These are phyloP conservation scores for Metarhizium brunneum DNA, from an alignment of 2,329 filamentous ascomycete genomes.

Conservation along the genomic window DNA sequence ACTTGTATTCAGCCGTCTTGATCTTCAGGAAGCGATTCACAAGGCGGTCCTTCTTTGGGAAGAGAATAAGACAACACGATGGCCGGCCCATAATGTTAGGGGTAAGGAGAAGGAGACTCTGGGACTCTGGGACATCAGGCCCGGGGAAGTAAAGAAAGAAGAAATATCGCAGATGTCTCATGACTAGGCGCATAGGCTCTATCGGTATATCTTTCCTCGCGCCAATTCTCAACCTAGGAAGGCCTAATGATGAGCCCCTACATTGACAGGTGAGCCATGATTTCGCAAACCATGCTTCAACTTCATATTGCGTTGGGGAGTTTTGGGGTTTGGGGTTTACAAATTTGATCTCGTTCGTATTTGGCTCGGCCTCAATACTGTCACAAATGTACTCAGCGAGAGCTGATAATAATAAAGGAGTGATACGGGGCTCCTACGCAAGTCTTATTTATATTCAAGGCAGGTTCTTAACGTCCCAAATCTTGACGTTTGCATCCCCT, in stretches of 20 bases:
- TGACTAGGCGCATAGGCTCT: slow-evolving; percentile 23
- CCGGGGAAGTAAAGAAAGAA: slow-evolving; percentile 23
- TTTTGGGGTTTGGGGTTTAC: neutral
- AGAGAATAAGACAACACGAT: slow-evolving; percentile 24
- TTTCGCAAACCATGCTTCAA: neutral
- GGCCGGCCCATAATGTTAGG: slow-evolving; percentile 20
- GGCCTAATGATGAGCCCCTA: neutral
- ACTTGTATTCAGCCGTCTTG: slow-evolving; percentile 12
- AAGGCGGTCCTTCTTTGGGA: slow-evolving; percentile 26
- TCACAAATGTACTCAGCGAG: neutral
- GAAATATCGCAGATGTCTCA: slow-evolving; percentile 28
- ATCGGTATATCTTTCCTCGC: slow-evolving; percentile 4
- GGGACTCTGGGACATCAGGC: slow-evolving; percentile 26
- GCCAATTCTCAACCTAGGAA: neutral
- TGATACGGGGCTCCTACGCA: neutral
- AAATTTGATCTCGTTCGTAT: neutral
- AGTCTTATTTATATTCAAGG: slow-evolving; percentile 12
- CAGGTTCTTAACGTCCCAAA: slow-evolving; percentile 51
- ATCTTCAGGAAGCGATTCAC: slow-evolving; percentile 27
- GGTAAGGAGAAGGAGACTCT: slow-evolving; percentile 8
- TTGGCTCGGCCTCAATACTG: neutral
- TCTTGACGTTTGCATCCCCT: slow-evolving; percentile 82
- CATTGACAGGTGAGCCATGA: neutral
- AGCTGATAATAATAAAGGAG: neutral
- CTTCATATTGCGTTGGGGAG: neutral